phyloP scores from a whole-genome alignment of 331 rosid species.

The Rosa hybrid region DNA sequence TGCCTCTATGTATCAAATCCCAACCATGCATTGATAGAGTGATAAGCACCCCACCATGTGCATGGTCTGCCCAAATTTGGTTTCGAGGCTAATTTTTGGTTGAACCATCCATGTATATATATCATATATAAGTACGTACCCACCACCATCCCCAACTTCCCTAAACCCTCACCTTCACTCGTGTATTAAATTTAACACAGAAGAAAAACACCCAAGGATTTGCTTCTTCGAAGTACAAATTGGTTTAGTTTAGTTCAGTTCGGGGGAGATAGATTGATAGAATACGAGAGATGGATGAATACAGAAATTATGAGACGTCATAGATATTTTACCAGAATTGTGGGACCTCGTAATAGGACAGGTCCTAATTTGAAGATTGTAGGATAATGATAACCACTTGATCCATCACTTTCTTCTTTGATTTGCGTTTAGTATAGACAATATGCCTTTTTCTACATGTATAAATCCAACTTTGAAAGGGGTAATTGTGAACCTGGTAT shows the following conservation, averaged over 20 bases:
- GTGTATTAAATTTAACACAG: not conserved
- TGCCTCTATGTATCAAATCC: not conserved
- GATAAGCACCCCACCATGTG: slow-evolving; percentile 42
- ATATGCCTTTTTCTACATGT: not conserved
- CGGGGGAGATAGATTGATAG: not conserved
- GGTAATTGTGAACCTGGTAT: not conserved
- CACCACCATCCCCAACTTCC: slow-evolving; percentile 2
- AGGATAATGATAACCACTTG: slow-evolving; percentile 24
- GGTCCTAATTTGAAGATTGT: slow-evolving; percentile 14
- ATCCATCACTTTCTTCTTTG: slow-evolving; percentile 44
- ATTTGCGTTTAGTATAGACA: not conserved
- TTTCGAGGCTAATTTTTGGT: slow-evolving; percentile 24
- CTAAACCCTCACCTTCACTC: slow-evolving; percentile 5
- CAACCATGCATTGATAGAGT: not conserved
- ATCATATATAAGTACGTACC: slow-evolving; percentile 10
- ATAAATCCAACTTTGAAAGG: not conserved
- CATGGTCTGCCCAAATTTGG: slow-evolving; percentile 14
- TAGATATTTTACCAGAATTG: not conserved
- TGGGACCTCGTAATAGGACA: not conserved
- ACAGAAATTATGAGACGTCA: not conserved
- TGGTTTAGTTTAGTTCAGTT: not conserved
- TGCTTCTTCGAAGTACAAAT: not conserved
- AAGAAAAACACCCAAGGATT: not conserved
- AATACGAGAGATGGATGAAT: not conserved
- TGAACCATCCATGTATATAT: slow-evolving; percentile 38